Conservation (phyloP, 73 alveolate species). For the Paramecium tetraurelia region DNA sequence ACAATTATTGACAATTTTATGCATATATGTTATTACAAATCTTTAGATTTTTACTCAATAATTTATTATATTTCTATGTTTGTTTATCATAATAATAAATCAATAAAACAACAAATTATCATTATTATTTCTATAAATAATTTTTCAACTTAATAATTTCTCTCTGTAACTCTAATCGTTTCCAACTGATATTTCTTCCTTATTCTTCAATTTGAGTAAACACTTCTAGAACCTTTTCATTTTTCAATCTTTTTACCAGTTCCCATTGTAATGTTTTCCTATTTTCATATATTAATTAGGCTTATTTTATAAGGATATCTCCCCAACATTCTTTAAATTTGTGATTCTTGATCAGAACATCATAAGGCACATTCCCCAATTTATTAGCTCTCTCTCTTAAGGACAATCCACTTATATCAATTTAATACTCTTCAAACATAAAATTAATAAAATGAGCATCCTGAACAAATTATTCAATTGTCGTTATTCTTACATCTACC, state of each 20-base stretch:
- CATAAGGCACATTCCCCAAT: not conserved
- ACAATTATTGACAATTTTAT: conserved; percentile 13
- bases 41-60: not conserved
- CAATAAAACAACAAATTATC: not conserved
- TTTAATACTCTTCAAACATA: not conserved
- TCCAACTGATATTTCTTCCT: not conserved
- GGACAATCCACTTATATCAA: not conserved
- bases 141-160: not conserved
- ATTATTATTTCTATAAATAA: not conserved
- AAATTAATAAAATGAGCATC: not conserved
- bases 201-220: not conserved
- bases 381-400: not conserved
- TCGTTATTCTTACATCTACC: not conserved
- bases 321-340: not conserved
- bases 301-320: not conserved
- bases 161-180: not conserved
- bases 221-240: not conserved
- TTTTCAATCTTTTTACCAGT: not conserved
- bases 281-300: not conserved
- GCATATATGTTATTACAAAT: not conserved
- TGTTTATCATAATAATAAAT: not conserved
- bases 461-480: not conserved
- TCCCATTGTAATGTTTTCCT: not conserved
- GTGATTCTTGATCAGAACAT: not conserved
- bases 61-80: not conserved